These are phyloP conservation scores for Diaporthe sp. DNA, from an alignment of 2,329 filamentous ascomycete genomes.

Conservation along the genomic window DNA sequence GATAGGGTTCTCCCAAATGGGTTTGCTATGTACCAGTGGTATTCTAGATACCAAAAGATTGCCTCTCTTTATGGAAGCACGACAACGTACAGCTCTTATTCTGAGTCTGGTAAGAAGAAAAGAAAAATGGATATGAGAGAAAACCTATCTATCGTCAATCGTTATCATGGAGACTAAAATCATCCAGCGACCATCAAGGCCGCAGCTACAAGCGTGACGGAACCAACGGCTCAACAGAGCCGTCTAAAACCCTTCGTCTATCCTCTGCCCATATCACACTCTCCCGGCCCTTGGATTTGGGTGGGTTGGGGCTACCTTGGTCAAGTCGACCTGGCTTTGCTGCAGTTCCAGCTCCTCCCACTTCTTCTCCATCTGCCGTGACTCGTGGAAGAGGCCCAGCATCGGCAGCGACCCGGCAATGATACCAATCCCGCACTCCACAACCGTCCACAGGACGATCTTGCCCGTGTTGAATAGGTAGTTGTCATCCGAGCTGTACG, in stretches of 20 bases:
- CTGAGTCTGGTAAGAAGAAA: background rate
- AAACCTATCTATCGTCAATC: constrained; percentile 18
- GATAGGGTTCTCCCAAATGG: background rate
- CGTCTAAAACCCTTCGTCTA: background rate
- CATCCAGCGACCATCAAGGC: constrained; percentile 26
- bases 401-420: constrained; percentile 41
- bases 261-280: background rate
- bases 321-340: constrained; percentile 34
- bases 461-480: constrained; percentile 42
- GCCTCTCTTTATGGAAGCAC: too few relatives aligned
- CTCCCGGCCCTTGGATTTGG: background rate
- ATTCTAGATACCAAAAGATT: background rate
- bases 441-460: constrained; percentile 41
- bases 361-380: constrained; percentile 14
- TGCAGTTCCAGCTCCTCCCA: constrained; percentile 40
- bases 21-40: background rate
- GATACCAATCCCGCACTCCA: constrained; percentile 40
- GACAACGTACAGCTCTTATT: background rate
- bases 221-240: background rate
- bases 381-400: constrained; percentile 24
- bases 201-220: constrained; percentile 18
- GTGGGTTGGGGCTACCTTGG: background rate
- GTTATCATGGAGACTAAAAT: constrained; percentile 20
- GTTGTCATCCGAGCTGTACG: constrained; percentile 38
- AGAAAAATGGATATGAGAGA: background rate